phyloP scores from a whole-genome alignment of 345 rosid species.

The Brassica carinata region DNA sequence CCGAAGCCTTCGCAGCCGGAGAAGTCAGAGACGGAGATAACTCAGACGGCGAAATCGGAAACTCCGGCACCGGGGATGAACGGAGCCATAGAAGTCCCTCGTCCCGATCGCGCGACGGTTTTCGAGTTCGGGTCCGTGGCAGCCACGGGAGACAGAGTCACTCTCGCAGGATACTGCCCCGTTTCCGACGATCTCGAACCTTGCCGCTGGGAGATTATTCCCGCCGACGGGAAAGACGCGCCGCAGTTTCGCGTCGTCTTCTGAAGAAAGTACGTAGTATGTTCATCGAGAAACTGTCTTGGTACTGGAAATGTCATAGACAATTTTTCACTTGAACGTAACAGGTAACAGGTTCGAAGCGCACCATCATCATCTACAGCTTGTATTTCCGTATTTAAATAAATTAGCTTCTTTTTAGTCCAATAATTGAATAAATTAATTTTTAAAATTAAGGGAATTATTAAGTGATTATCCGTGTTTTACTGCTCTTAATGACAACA shows the following conservation, averaged over 20 bases:
- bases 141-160: slow-evolving; percentile 73
- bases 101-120: slow-evolving; percentile 72
- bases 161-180: slow-evolving; percentile 89
- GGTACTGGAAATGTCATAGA: not conserved
- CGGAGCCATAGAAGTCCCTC: slow-evolving; percentile 86
- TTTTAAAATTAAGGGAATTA: not conserved
- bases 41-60: not conserved
- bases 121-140: slow-evolving; percentile 90
- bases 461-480: slow-evolving; percentile 38
- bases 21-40: slow-evolving; percentile 30
- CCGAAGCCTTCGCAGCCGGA: slow-evolving; percentile 46
- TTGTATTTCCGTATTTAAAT: not conserved
- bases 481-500: slow-evolving; percentile 29
- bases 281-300: slow-evolving; percentile 17
- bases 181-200: slow-evolving; percentile 94
- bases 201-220: slow-evolving; percentile 87
- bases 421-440: not conserved
- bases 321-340: not conserved
- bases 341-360: not conserved
- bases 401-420: not conserved
- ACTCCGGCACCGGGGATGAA: slow-evolving; percentile 60
- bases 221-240: slow-evolving; percentile 68
- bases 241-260: slow-evolving; percentile 94
- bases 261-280: slow-evolving; percentile 27
- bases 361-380: not conserved